phyloP scores from a whole-genome alignment of 164 flowering plant species.

The Annona cherimola region DNA sequence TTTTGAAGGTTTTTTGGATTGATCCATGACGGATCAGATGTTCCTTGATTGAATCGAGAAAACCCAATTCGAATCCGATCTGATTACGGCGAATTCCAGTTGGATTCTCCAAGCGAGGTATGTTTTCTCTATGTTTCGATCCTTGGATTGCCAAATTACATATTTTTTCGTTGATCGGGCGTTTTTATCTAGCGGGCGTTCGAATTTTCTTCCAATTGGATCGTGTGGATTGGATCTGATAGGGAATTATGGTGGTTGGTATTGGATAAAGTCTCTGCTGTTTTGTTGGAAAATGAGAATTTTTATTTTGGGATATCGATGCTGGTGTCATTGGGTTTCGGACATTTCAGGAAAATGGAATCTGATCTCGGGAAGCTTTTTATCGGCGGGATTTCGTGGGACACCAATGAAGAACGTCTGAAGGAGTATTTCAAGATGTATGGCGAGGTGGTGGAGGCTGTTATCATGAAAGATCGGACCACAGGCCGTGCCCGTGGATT shows the following conservation, averaged over 20 bases:
- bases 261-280: not conserved
- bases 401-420: slow-evolving; percentile 76
- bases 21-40: slow-evolving; percentile 33
- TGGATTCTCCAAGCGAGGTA: slow-evolving; percentile 28
- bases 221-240: slow-evolving; percentile 6
- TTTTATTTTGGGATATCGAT: slow-evolving; percentile 2
- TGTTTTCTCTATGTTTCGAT: not conserved
- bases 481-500: slow-evolving; percentile 94
- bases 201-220: not conserved
- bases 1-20: slow-evolving; percentile 23
- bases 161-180: slow-evolving; percentile 2
- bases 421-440: slow-evolving; percentile 63
- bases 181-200: not conserved
- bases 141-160: slow-evolving; percentile 14
- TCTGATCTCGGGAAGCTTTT: slow-evolving; percentile 87
- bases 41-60: slow-evolving; percentile 37
- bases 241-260: not conserved
- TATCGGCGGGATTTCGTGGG: slow-evolving; percentile 94
- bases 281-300: not conserved
- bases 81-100: slow-evolving; percentile 5
- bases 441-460: slow-evolving; percentile 86
- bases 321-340: slow-evolving; percentile 11
- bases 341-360: slow-evolving; percentile 54
- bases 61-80: slow-evolving; percentile 21
- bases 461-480: slow-evolving; percentile 83